Evolutionary conservation across 345 rosid genomes (phyloP), one percentile per base, ranked within the genome.

Genomic region (Sonneratia alba): DNA sequence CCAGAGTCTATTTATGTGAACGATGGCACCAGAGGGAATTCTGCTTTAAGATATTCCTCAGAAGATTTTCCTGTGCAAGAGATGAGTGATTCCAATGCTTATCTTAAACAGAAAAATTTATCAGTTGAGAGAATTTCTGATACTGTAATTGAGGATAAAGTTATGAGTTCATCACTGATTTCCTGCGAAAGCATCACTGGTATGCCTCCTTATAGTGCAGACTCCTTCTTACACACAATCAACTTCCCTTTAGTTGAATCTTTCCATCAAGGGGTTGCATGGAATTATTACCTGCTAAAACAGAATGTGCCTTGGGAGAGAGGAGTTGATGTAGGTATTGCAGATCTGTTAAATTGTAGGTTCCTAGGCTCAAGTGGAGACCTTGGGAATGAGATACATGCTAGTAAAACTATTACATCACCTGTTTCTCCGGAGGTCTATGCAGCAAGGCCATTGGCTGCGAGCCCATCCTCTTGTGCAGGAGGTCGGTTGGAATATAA

Each of bases 371-470:
- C 72, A 47, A 75, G 76, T 48, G 76, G 64, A 70, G 63, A 73
- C 64, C 76, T 36, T 71, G 81, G 77, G 38, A 85, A 86, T 74
- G 89, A 85, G 49, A 48, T 79, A 47, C 72, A 69, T 63, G 49
- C 73, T 64, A 79, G 81, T 71, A 85, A 77, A 80, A 81, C 85
- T 69, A 83, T 82, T 76, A 82, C 89, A 32, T 91, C 93, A 48
- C 93, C 96, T 64, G 82, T 86, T 75, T 88, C 96, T 65, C 91
- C 91, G 81, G 97, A 89, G 86, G 88, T 93, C 76, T 77, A 80
- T 56, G 88, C 85, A 21, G 77, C 85, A 15, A 81, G 74, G 79
- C 73, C 83, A 68, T 74, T 77, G 70, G 79, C 77, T 72, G 78
- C 76, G 64, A 76, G 79, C 73, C 86, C 85, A 71, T 77, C 87